Evolutionary conservation across 805 yeast genomes (phyloP).

Genomic region (Candida maltosa): DNA sequence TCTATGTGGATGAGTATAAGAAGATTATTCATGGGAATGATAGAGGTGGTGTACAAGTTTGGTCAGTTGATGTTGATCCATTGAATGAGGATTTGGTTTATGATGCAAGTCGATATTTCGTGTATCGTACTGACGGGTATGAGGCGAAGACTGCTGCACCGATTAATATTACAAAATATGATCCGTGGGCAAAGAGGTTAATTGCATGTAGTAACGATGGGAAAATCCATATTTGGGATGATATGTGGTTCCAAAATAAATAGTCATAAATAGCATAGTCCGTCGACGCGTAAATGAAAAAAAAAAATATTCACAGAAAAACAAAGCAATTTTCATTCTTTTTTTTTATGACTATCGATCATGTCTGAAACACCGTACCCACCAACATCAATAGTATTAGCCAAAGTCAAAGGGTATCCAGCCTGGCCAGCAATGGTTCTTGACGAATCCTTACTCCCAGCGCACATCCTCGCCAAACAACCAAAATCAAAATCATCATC

Average conservation of each 20-base stretch:
- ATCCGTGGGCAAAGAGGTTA: slow-evolving; percentile 10
- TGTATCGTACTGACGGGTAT: no score
- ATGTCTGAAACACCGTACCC: slow-evolving; percentile 9
- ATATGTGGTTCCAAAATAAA: no score
- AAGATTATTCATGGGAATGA: no score
- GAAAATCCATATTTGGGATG: slow-evolving; percentile 20
- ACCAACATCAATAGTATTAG: slow-evolving; percentile 43
- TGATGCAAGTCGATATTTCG: no score
- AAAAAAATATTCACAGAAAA: slow-evolving; percentile 2
- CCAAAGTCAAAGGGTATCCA: slow-evolving; percentile 82
- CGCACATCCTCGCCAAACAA: slow-evolving; percentile 44
- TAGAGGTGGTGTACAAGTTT: no score
- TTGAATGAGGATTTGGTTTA: no score
- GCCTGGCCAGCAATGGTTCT: slow-evolving; percentile 90
- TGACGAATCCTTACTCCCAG: slow-evolving; percentile 58
- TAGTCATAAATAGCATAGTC: no score
- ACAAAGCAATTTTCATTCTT: slow-evolving; percentile 1
- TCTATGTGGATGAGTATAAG: no score
- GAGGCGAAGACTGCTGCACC: no score
- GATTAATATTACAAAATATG: slow-evolving; percentile 1
- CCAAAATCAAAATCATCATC: slow-evolving; percentile 36
- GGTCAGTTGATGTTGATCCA: no score
- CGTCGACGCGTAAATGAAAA: no score
- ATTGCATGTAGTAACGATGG: slow-evolving; percentile 19
- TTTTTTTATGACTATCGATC: background rate